Conservation (phyloP, 306 rosid genomes). For the Quercus ilex region DNA sequence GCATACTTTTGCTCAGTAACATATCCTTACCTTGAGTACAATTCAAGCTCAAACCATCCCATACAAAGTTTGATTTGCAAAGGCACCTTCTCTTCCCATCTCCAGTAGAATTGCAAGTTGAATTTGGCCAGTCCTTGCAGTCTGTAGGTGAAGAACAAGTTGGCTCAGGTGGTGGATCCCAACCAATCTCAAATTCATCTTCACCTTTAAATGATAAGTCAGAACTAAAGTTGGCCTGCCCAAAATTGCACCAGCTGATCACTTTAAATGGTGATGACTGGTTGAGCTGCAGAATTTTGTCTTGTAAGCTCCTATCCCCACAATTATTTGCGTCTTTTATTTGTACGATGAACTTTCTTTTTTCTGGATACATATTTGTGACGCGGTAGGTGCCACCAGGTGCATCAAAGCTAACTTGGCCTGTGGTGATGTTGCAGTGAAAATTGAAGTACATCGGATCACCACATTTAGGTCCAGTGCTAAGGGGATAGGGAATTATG, state of each 20-base stretch:
- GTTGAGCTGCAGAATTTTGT: slow-evolving; percentile 39
- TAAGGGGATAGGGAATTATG: slow-evolving; percentile 67
- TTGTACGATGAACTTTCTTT: slow-evolving; percentile 40
- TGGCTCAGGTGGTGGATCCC: slow-evolving; percentile 54
- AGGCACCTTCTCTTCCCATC: slow-evolving; percentile 55
- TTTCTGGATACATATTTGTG: slow-evolving; percentile 47
- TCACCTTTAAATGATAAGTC: slow-evolving; percentile 36
- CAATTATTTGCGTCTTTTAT: slow-evolving; percentile 36
- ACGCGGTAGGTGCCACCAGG: slow-evolving; percentile 44
- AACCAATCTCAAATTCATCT: slow-evolving; percentile 49
- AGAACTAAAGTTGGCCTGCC: slow-evolving; percentile 34
- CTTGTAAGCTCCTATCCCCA: slow-evolving; percentile 25
- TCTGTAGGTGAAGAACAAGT: slow-evolving; percentile 49
- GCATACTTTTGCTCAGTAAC: not conserved
- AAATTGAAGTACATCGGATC: slow-evolving; percentile 54
- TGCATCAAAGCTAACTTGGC: slow-evolving; percentile 51
- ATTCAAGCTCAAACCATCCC: slow-evolving; percentile 59
- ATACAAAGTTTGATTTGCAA: slow-evolving; percentile 41
- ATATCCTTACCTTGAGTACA: slow-evolving; percentile 47
- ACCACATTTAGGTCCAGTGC: slow-evolving; percentile 66
- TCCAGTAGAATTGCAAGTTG: slow-evolving; percentile 49
- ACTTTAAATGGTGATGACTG: slow-evolving; percentile 58
- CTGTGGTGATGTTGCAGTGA: slow-evolving; percentile 45
- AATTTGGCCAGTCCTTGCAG: slow-evolving; percentile 69
- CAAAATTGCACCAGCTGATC: slow-evolving; percentile 41